Conservation (phyloP, 345 rosid species). For the Nephelium lappaceum region DNA sequence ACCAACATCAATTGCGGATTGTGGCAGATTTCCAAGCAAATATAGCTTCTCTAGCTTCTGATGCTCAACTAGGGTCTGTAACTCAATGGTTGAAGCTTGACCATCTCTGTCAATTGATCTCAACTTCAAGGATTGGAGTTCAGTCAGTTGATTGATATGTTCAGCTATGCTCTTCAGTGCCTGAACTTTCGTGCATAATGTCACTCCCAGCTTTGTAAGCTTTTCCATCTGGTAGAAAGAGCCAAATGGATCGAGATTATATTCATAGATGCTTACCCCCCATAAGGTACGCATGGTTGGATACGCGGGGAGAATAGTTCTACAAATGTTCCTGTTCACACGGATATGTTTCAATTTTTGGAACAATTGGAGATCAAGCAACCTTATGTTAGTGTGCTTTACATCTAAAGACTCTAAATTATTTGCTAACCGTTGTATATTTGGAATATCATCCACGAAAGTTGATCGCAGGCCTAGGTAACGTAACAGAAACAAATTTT, state of each 20-base stretch:
- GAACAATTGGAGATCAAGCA: constrained; percentile 13
- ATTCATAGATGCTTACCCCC: no score
- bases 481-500: constrained; percentile 16
- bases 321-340: neutral
- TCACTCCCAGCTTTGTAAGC: no score
- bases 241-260: no score
- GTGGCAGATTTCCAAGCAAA: neutral
- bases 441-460: constrained; percentile 31
- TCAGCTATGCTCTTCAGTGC: no score
- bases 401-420: constrained; percentile 41
- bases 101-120: neutral
- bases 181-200: no score
- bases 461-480: constrained; percentile 38
- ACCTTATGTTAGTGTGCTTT: constrained; percentile 39
- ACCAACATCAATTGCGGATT: neutral
- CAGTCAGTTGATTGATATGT: no score
- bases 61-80: neutral
- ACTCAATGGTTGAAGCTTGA: neutral
- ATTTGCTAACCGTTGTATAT: constrained; percentile 18
- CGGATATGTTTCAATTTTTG: constrained; percentile 35
- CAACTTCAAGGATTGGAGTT: neutral
- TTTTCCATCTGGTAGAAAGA: no score
- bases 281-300: no score
- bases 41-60: neutral
- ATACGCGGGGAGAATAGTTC: no score